Percentiles rank a stretch among this genome's conserved stretches.
Conservation (phyloP, 768 basidiomycete genomes). For the Suillus discolor region DNA sequence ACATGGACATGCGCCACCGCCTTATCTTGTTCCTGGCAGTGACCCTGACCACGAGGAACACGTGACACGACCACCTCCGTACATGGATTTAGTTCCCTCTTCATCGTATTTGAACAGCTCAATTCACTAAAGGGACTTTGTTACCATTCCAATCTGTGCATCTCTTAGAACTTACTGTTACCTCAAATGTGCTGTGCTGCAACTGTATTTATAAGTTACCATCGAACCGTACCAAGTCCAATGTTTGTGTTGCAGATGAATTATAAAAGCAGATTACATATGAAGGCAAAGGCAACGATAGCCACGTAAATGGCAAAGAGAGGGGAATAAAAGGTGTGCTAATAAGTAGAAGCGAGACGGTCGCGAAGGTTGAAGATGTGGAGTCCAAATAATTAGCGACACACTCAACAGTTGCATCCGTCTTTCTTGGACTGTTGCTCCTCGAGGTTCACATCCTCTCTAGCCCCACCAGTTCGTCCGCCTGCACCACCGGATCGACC, state of each 20-base stretch:
- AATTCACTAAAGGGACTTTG: not conserved
- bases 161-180: not conserved
- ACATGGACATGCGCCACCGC: constrained; percentile 73
- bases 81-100: constrained; percentile 49
- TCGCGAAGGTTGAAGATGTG: constrained; percentile 19
- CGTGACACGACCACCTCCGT: constrained; percentile 61
- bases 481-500: constrained; percentile 63
- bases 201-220: constrained; percentile 10
- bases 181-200: not conserved
- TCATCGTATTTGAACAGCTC: constrained; percentile 15
- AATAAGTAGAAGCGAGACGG: not conserved
- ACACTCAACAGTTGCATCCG: constrained; percentile 76
- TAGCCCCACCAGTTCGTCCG: constrained; percentile 50
- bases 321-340: constrained; percentile 6
- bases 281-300: constrained; percentile 19
- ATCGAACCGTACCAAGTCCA: constrained; percentile 10
- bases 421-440: constrained; percentile 71
- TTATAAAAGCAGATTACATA: constrained; percentile 33
- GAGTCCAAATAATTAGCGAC: constrained; percentile 13
- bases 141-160: not conserved
- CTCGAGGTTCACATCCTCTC: constrained; percentile 67
- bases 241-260: constrained; percentile 22
- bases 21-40: constrained; percentile 64
- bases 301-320: constrained; percentile 25
- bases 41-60: constrained; percentile 50